Evolutionary conservation across 2,329 filamentous ascomycete species (phyloP).

Genomic region (Oidium heveae): DNA sequence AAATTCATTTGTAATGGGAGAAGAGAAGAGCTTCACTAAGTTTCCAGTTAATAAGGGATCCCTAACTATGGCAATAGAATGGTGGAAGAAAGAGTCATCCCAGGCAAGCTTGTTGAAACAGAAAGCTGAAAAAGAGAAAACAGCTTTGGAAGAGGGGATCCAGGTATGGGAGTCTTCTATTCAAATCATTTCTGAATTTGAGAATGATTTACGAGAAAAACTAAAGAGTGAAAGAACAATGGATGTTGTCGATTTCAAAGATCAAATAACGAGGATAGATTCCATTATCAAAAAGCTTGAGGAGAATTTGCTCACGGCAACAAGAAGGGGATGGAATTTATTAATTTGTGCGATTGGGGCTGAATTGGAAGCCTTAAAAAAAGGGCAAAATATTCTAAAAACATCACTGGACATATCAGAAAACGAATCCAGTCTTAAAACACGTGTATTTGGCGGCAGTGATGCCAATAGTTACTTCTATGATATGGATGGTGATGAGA

Average conservation of each 20-base stretch:
- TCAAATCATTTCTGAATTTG: conserved; percentile 34
- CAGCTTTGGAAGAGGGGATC: conserved; percentile 41
- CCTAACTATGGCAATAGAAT: conserved; percentile 41
- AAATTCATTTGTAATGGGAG: conserved; percentile 6
- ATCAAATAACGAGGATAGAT: conserved; percentile 30
- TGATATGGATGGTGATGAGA: neutral
- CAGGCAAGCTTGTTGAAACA: conserved; percentile 27
- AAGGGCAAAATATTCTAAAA: conserved; percentile 31
- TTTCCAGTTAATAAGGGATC: conserved; percentile 41
- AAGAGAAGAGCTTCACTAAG: conserved; percentile 23
- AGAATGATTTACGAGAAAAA: conserved; percentile 31
- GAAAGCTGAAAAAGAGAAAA: conserved; percentile 32
- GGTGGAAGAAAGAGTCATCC: conserved; percentile 40
- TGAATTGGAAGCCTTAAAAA: conserved; percentile 39
- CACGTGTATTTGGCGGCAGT: neutral
- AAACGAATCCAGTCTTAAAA: neutral
- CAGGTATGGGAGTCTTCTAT: conserved; percentile 39
- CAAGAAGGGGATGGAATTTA: conserved; percentile 43
- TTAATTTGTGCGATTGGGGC: conserved; percentile 53
- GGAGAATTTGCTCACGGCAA: conserved; percentile 25
- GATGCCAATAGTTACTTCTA: neutral
- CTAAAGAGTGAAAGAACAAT: conserved; percentile 20
- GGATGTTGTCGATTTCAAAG: conserved; percentile 17
- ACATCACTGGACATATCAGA: conserved; percentile 12
- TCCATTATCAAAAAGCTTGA: conserved; percentile 29